Base-by-base conservation (phyloP, 192 early-diverging fungal genomes). In the Jimgerdemannia lactiflua region DNA sequence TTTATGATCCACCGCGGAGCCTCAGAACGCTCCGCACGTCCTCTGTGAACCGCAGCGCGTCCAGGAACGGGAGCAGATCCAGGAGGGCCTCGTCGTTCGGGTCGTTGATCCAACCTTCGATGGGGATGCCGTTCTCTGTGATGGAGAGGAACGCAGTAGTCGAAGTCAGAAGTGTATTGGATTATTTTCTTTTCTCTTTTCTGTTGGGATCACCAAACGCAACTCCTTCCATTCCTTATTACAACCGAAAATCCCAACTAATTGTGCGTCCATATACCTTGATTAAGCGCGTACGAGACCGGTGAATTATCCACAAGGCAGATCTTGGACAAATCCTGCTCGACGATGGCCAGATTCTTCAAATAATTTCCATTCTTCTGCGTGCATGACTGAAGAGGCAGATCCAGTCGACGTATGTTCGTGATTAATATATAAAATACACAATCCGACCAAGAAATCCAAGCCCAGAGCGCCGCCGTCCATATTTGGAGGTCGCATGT, bases 41-140 rank as follows among this genome's bases (percentile, higher is more conserved):
- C 65, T 95, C 90, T 4, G 89, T 87, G 77, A 95, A 97, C 42
- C 95, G 83, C 72, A 97, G 79, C 6, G 95, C 94, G 76, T 97
- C 95, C 74, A 97, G 77, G 74, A 97, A 93, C 4, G 95, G 95
- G 8, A 97, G 81, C 65, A 97, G 82, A 75, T 97, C 94, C 73
- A 97, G 84, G 43, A 97, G 80, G 4, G 89, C 92, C 76, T 95
- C 93, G 73, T 97, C 95, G 42, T 88, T 84, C 65, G 88, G 81
- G 75, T 95, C 91, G 75, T 78, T 85, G 44, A 94, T 92, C 95
- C 95, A 97, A n/a, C 85, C 89, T 72, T 93, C 88, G 63, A 96
- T 94, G 42, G 95, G 94, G 70, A 97, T 94, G 29, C 92, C 95
- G 78, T 97, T 97, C 64, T 96, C 95, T 95, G 67, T 64, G 66